phyloP scores from a whole-genome alignment of 75 land plant species.

The Sequoiadendron giganteum region DNA sequence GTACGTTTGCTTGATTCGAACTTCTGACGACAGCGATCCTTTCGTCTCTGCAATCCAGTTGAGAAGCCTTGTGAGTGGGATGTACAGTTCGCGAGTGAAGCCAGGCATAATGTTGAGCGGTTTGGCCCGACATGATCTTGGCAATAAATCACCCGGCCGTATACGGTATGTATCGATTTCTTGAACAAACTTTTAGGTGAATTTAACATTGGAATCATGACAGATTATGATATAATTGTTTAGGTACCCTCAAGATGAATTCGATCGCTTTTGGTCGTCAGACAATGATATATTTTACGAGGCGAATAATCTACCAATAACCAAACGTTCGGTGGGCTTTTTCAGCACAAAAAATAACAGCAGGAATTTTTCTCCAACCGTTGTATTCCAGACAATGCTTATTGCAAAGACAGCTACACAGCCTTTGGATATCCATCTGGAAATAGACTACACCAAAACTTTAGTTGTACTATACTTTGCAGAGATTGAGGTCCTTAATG shows the following conservation, averaged over 20 bases:
- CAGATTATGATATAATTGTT: not conserved
- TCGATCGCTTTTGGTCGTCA: not conserved
- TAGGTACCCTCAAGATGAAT: not conserved
- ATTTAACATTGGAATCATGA: not conserved
- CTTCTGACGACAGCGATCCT: not conserved
- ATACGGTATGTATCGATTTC: not conserved
- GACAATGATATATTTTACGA: not conserved
- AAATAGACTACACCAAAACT: not conserved
- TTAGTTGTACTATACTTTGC: not conserved
- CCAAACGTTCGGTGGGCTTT: not conserved
- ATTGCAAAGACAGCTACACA: not conserved
- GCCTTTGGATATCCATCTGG: not conserved
- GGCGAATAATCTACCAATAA: not conserved
- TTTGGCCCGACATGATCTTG: not conserved
- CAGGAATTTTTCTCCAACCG: not conserved
- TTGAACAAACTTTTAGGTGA: not conserved
- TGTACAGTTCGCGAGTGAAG: not conserved
- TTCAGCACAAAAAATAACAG: not conserved
- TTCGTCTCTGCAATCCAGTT: slow-evolving; percentile 4
- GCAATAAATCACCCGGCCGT: not conserved
- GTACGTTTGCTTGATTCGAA: not conserved
- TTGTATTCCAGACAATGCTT: not conserved
- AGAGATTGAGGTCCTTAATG: not conserved
- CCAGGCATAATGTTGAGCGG: not conserved
- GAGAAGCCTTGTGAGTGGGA: not conserved